Base-by-base conservation (phyloP, 2,329 filamentous ascomycete genomes). In the Daldinia eschscholtzii region DNA sequence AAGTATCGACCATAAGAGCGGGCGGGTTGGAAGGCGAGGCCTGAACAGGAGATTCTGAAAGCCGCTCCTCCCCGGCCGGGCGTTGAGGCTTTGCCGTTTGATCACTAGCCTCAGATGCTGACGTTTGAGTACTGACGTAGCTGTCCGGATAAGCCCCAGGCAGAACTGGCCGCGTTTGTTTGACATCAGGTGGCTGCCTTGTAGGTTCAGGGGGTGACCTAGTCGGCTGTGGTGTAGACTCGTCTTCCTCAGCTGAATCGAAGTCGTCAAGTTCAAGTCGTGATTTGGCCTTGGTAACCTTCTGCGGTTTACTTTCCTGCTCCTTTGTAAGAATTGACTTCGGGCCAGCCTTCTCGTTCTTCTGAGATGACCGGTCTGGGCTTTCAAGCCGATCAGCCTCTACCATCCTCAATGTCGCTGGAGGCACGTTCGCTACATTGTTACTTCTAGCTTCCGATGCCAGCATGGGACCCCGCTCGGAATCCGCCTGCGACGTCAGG, bases 211-310 rank as follows among this genome's bases (percentile, higher is more conserved):
- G 68, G 37, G 75, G 64, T 28, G 75, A 60, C 15, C 65, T 72
- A 18, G 64, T 70, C 44, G 78, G 76, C 46, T 77, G 76, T 4
- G 76, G 67, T 12, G 72, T 56, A 5, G 73, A 63, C n/a, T 82
- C 79, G 39, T 84, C 83, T 1, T 81, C 81, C 7, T 85, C 84
- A 4, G 87, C 87, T 59, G 86, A 86, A 69, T 92, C 91, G 52
- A 92, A 91, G 70, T 92, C 91, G 74, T 93, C 92, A 12, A 93
- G 83, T 61, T 90, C 89, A 69, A 90, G 84, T 26, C 90, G 87
- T 15, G 87, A 82, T 70, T 88, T 89, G 1, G 89, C 86, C 71
- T 86, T 85, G 64, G 84, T 88, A 48, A 86, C 83, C 78, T 89
- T 88, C 64, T 85, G 82, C 18, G 86, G 86, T 74, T 85, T 88